Conservation (phyloP, 176 grass and related monocot genomes). For the Secale cereale region DNA sequence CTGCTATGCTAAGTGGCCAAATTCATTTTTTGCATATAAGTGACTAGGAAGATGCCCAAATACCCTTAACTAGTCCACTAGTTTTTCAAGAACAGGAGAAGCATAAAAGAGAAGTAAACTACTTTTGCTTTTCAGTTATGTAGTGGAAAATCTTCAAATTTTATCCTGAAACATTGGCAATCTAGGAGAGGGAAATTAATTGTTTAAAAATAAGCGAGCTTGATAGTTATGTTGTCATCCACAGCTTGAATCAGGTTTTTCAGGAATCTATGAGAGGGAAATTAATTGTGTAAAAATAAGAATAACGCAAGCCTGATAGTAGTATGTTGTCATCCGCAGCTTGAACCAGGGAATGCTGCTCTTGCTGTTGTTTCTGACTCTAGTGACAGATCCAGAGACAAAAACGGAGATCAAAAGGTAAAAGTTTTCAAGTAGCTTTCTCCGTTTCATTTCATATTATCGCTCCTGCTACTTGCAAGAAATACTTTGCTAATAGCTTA, state of each 20-base stretch:
- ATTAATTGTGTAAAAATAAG: background rate
- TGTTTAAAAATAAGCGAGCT: background rate
- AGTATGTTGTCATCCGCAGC: constrained; percentile 49
- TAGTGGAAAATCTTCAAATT: background rate
- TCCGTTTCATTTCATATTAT: background rate
- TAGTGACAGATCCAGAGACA: constrained; percentile 91
- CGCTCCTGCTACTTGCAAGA: background rate
- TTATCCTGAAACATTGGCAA: background rate
- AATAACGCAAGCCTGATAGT: constrained; percentile 26
- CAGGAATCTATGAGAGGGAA: background rate
- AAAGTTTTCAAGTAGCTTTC: constrained; percentile 7
- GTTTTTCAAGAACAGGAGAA: background rate
- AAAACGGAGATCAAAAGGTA: constrained; percentile 83
- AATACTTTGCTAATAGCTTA: constrained; percentile 36
- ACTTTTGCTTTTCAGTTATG: background rate
- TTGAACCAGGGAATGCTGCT: constrained; percentile 53
- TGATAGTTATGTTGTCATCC: constrained; percentile 35
- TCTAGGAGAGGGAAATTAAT: background rate
- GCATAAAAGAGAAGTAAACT: constrained; percentile 9
- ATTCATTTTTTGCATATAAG: background rate
- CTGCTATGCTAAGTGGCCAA: background rate
- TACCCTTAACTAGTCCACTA: background rate
- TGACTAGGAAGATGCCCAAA: background rate
- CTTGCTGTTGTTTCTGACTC: constrained; percentile 62
- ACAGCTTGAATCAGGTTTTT: constrained; percentile 32